A percentile compares a stretch with the other conserved stretches of the same genome.
Conservation (phyloP, 2,329 filamentous ascomycete genomes). For the Bipolaris sorokiniana region DNA sequence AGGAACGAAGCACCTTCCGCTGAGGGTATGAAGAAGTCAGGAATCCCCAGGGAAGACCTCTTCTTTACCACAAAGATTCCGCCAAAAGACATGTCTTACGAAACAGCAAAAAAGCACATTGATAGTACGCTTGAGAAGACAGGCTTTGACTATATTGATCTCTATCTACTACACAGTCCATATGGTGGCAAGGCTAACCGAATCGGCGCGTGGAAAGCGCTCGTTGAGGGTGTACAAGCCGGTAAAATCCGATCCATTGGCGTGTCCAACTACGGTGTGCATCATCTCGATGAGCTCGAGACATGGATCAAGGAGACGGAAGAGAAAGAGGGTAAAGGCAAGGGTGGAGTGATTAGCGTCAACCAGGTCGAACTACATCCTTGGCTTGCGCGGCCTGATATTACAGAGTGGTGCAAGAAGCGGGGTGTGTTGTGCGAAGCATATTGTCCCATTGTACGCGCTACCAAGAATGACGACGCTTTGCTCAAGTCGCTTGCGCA, state of each 20-base stretch:
- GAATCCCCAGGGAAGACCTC: constrained; percentile 63
- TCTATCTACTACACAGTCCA: constrained; percentile 64
- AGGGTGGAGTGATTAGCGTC: constrained; percentile 75
- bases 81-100: constrained; percentile 61
- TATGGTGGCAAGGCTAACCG: constrained; percentile 59
- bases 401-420: constrained; percentile 76
- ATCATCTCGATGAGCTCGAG: constrained; percentile 62
- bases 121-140: constrained; percentile 59
- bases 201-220: constrained; percentile 60
- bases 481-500: constrained; percentile 57
- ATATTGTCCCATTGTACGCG: constrained; percentile 55
- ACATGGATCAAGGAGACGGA: constrained; percentile 65
- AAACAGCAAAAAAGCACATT: constrained; percentile 67
- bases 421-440: constrained; percentile 56
- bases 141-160: constrained; percentile 70
- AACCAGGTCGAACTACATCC: constrained; percentile 87
- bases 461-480: constrained; percentile 59
- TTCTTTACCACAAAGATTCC: constrained; percentile 77
- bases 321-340: constrained; percentile 66
- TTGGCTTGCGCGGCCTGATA: constrained; percentile 81
- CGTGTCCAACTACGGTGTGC: constrained; percentile 62
- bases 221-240: constrained; percentile 59
- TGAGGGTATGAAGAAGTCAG: constrained; percentile 64
- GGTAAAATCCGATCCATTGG: constrained; percentile 61
- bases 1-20: constrained; percentile 72